Percentiles rank a stretch among this genome's conserved stretches.
Evolutionary conservation across 2,329 filamentous ascomycete genomes (phyloP).

Genomic region (Penicillium expansum): DNA sequence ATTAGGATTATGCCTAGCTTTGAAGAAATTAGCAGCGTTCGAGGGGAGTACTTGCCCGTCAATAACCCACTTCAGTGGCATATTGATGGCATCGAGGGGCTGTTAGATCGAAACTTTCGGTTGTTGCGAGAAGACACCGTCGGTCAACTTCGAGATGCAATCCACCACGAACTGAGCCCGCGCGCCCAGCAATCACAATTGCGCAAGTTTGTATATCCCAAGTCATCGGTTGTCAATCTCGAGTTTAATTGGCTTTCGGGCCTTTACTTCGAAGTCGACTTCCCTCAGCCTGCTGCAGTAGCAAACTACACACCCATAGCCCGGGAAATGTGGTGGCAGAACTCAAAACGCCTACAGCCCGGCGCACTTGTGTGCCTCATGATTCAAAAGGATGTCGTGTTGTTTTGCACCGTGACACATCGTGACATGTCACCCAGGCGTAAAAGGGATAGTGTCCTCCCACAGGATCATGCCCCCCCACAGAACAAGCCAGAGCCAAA

Average conservation of each 20-base stretch:
- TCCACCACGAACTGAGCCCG: conserved; percentile 18
- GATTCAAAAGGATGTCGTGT: conserved; percentile 13
- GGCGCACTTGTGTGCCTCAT: conserved; percentile 31
- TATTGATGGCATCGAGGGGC: conserved; percentile 24
- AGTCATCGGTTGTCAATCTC: conserved; percentile 8
- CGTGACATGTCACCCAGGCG: conserved; percentile 11
- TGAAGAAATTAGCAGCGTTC: conserved; percentile 32
- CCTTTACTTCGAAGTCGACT: conserved; percentile 22
- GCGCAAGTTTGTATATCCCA: conserved; percentile 14
- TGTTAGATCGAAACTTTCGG: conserved; percentile 39
- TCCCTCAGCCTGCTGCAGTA: conserved; percentile 26
- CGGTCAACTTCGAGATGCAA: conserved; percentile 32
- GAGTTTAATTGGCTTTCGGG: conserved; percentile 19
- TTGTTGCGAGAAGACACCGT: conserved; percentile 38
- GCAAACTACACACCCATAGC: conserved; percentile 1
- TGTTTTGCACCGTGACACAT: conserved; percentile 28
- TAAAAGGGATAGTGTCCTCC: not conserved
- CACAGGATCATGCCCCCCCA: not conserved
- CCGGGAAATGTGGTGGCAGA: conserved; percentile 30
- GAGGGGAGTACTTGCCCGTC: conserved; percentile 34
- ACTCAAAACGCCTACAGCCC: conserved; percentile 30
- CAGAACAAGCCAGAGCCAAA: not conserved
- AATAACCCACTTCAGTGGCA: conserved; percentile 33
- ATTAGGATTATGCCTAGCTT: conserved; percentile 39
- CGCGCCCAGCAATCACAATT: conserved; percentile 4